Percentiles rank a stretch among this genome's conserved stretches.
Evolutionary conservation across 495 filamentous ascomycete species (phyloP).

Genomic region (Trichoderma asperelloides): DNA sequence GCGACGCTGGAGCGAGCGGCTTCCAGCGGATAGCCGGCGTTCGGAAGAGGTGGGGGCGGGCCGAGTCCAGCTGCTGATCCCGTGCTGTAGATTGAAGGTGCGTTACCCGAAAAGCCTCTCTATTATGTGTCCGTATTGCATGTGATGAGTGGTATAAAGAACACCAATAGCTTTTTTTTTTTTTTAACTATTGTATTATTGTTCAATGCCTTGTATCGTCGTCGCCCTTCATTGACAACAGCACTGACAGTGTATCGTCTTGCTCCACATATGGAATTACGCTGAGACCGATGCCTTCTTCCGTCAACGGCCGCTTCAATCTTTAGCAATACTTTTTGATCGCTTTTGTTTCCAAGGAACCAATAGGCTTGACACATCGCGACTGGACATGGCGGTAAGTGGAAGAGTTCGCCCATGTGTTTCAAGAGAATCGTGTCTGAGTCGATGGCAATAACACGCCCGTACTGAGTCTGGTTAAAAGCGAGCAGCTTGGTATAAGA

Average conservation of each 20-base stretch:
- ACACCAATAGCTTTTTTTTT: too few relatives aligned
- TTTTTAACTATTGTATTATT: too few relatives aligned
- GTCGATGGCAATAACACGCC: constrained; percentile 60
- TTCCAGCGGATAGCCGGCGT: background rate
- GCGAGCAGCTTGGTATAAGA: constrained; percentile 61
- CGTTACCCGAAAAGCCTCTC: too few relatives aligned
- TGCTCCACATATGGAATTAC: too few relatives aligned
- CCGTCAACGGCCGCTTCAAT: too few relatives aligned
- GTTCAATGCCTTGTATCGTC: too few relatives aligned
- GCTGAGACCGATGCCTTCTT: too few relatives aligned
- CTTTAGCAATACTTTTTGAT: too few relatives aligned
- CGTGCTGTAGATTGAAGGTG: background rate
- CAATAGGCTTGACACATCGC: constrained; percentile 69
- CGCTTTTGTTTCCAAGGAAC: constrained; percentile 39
- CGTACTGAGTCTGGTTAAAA: constrained; percentile 61
- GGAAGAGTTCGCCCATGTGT: constrained; percentile 65
- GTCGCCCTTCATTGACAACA: too few relatives aligned
- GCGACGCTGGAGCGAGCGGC: background rate
- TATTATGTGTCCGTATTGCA: too few relatives aligned
- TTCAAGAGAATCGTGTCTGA: constrained; percentile 57
- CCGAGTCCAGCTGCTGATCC: background rate
- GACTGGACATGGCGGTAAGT: constrained; percentile 49
- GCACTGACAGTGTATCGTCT: too few relatives aligned
- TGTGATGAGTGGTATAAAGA: too few relatives aligned
- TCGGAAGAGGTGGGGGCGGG: background rate